phyloP scores from a whole-genome alignment of 2,329 filamentous ascomycete species.

The Calonectria henricotiae region DNA sequence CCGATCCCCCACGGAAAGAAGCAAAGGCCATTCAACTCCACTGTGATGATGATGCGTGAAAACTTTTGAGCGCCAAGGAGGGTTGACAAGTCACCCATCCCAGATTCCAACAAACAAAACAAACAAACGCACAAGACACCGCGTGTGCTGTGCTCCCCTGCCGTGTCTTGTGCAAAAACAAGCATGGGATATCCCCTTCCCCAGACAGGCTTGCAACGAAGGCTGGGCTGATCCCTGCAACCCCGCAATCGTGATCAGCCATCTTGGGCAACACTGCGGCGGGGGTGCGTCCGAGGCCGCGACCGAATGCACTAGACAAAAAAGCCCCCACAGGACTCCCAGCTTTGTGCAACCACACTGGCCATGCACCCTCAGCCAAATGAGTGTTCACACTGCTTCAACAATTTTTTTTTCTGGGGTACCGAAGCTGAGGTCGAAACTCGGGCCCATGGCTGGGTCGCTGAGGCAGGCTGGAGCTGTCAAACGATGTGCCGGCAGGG shows the following conservation, averaged over 20 bases:
- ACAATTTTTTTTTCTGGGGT: conserved; percentile 5
- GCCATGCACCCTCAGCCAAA: conserved; percentile 23
- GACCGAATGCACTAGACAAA: conserved; percentile 34
- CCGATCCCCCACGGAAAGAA: conserved; percentile 28
- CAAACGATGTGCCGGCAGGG: conserved; percentile 19
- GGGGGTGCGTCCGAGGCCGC: conserved; percentile 43
- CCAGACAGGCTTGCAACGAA: conserved; percentile 24
- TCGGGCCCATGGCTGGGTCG: neutral
- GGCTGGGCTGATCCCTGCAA: conserved; percentile 47
- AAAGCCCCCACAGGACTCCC: conserved; percentile 30
- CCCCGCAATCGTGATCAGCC: conserved; percentile 50
- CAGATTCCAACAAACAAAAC: conserved; percentile 23
- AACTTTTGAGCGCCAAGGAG: conserved; percentile 52
- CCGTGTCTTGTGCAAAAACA: conserved; percentile 31
- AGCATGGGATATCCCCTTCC: conserved; percentile 25
- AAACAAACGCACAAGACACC: conserved; percentile 39
- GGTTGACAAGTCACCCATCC: conserved; percentile 20
- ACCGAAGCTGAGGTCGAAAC: conserved; percentile 15
- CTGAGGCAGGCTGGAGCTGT: conserved; percentile 14
- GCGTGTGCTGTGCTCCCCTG: conserved; percentile 45
- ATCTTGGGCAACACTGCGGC: conserved; percentile 42
- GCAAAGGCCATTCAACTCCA: conserved; percentile 44
- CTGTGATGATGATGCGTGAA: conserved; percentile 45
- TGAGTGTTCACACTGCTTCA: conserved; percentile 20
- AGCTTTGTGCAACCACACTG: conserved; percentile 33